Evolutionary conservation across 257 asterid species (phyloP), one percentile per base, ranked within the genome.

Genomic region (Ligustrum vulgare): DNA sequence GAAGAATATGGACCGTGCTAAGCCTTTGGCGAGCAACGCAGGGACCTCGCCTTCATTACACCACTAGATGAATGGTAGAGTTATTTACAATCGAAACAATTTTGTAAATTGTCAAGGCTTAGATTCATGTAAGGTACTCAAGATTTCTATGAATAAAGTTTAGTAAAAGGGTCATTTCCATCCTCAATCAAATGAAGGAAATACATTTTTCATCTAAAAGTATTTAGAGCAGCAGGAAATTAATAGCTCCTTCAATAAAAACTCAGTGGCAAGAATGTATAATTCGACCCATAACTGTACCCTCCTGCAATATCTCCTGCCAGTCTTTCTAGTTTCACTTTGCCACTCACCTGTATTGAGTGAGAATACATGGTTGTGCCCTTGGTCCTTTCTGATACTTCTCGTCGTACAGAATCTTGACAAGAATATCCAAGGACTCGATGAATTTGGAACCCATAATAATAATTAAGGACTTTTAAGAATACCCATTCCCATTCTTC

Each of bases 401-500:
- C 20, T 33, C 70, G 7, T 8, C 23, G 41, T 35, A 60, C 33
- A 3, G 25, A 25, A 10, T 4, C 62, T 51, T 60, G 32, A 22
- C 18, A 63, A 56, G 75, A 66, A 74, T 62, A 34, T 54, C 23
- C 15, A 72, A 28, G 65, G 67, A 77, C 71, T 78, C 22, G 47
- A 66, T 23, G 39, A 70, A 74, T n/a, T 39, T 49, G 8, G 78
- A 76, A 77, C 71, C 43, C 23, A 43, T 25, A 28, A 28, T 25
- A 28, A 28, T 28, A 71, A 80, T 77, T 41, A 45, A 58, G 23
- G 64, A 70, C 65, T 58, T 2, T 85, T 85, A 91, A 63, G 96
- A 87, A 86, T 82, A 92, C 75, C 97, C 97, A 64, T 92, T 89
- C 28, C 88, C 84, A 6, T 91, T 80, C 87, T 84, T 93, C 74